Conservation (phyloP, 305 asterid genomes). For the Solanum aculeatissimum region DNA sequence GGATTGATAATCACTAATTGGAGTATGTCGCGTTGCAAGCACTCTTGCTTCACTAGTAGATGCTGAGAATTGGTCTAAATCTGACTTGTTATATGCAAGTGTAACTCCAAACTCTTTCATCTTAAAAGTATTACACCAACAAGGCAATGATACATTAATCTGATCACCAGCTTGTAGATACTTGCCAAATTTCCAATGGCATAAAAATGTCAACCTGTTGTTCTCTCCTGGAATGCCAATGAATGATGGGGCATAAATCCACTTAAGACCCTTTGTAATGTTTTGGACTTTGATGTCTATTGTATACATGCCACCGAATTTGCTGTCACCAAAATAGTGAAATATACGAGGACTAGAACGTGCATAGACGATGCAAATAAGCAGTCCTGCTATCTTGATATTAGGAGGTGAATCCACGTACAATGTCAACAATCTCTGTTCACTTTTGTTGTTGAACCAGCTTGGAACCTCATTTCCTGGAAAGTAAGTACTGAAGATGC, state of each 20-base stretch:
- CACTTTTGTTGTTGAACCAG: neutral
- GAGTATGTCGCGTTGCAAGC: neutral
- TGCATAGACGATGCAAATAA: neutral
- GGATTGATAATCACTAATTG: neutral
- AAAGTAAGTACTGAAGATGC: constrained; percentile 8
- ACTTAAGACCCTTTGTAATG: neutral
- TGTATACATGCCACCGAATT: neutral
- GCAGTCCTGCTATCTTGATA: neutral
- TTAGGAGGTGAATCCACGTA: neutral
- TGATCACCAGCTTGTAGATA: constrained; percentile 2
- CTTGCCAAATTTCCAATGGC: constrained; percentile 8
- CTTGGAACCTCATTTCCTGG: constrained; percentile 6
- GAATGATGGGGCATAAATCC: constrained; percentile 10
- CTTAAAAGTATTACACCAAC: neutral
- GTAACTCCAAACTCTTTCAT: constrained; percentile 4
- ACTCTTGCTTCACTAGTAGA: neutral
- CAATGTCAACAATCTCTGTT: neutral
- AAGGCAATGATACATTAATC: constrained; percentile 1
- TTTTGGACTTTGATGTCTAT: neutral
- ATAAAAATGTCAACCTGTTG: neutral
- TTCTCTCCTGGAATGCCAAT: constrained; percentile 10
- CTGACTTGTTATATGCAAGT: neutral
- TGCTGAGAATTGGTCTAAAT: neutral
- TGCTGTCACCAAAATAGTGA: neutral
- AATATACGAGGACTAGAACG: neutral